These are phyloP conservation scores for Leccinellum rugosiceps DNA, from an alignment of 768 basidiomycete genomes.

Conservation along the genomic window DNA sequence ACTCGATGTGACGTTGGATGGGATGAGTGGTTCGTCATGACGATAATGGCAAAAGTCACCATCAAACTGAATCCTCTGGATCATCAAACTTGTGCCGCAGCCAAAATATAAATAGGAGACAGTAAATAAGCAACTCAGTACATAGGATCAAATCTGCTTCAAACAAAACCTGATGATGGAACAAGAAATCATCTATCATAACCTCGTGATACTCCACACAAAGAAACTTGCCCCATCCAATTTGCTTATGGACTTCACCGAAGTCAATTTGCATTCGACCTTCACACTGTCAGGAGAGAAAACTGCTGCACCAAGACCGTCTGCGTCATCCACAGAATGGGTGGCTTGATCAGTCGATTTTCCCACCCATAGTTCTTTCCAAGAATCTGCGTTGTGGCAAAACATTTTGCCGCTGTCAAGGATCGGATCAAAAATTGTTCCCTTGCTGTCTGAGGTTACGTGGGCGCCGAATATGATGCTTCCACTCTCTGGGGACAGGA, in stretches of 20 bases:
- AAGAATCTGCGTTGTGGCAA: slow-evolving; percentile 26
- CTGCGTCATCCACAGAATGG: neutral
- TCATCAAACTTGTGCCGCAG: no score
- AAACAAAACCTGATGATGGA: no score
- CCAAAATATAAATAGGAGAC: no score
- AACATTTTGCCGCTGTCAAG: slow-evolving; percentile 13
- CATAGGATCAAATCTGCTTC: no score
- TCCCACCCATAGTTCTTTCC: slow-evolving; percentile 27
- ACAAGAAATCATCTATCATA: neutral
- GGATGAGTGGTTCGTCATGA: no score
- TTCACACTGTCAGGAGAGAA: slow-evolving; percentile 34
- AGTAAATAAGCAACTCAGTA: no score
- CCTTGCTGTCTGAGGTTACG: slow-evolving; percentile 11
- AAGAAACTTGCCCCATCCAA: slow-evolving; percentile 4
- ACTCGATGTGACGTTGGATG: no score
- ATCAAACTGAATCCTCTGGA: no score
- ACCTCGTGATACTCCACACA: slow-evolving; percentile 21
- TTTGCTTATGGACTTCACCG: neutral
- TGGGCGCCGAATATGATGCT: slow-evolving; percentile 33
- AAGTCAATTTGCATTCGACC: slow-evolving; percentile 24
- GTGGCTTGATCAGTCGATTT: neutral
- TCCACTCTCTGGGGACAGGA: slow-evolving; percentile 27
- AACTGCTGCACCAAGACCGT: neutral
- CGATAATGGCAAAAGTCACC: no score
- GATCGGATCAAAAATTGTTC: neutral